Evolutionary conservation across 2,329 filamentous ascomycete genomes (phyloP).

Genomic region (Pezicula carpinea): DNA sequence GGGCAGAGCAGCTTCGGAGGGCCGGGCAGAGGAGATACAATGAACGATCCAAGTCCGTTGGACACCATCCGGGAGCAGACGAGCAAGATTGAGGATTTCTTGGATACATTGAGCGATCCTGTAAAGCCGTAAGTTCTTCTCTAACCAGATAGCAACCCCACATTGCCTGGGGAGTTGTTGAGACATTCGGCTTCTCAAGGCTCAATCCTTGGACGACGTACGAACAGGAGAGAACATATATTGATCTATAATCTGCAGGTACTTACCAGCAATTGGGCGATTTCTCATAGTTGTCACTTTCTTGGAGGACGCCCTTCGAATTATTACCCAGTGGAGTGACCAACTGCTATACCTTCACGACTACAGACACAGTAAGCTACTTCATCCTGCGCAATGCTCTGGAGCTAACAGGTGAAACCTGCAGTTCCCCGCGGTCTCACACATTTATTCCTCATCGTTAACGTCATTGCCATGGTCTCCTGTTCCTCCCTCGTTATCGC

Average conservation of each 20-base stretch:
- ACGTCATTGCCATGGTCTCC: slow-evolving; percentile 80
- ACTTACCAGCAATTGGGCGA: slow-evolving; percentile 89
- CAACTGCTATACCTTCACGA: slow-evolving; percentile 90
- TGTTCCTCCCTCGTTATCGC: slow-evolving; percentile 86
- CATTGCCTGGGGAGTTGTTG: background rate
- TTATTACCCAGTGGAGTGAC: slow-evolving; percentile 95
- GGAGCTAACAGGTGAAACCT: slow-evolving; percentile 10
- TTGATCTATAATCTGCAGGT: slow-evolving; percentile 47
- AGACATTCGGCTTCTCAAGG: background rate
- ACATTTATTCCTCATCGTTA: slow-evolving; percentile 86
- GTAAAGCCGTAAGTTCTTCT: slow-evolving; percentile 77
- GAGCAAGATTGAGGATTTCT: slow-evolving; percentile 93
- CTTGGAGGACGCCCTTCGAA: slow-evolving; percentile 91
- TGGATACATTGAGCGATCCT: slow-evolving; percentile 84
- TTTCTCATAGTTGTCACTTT: slow-evolving; percentile 99
- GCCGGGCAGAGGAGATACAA: slow-evolving; percentile 27
- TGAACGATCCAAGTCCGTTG: slow-evolving; percentile 42
- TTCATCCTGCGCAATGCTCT: slow-evolving; percentile 3
- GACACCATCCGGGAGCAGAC: slow-evolving; percentile 92
- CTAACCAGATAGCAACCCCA: slow-evolving; percentile 1
- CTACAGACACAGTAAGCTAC: slow-evolving; percentile 80
- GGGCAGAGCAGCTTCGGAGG: slow-evolving; percentile 32
- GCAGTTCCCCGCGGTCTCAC: slow-evolving; percentile 83
- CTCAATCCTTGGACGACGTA: background rate
- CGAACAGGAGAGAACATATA: too few relatives aligned